A percentile compares a stretch with the other conserved stretches of the same genome.
phyloP scores from a whole-genome alignment of 176 grass and related monocot species.

The Oryza brachyantha region DNA sequence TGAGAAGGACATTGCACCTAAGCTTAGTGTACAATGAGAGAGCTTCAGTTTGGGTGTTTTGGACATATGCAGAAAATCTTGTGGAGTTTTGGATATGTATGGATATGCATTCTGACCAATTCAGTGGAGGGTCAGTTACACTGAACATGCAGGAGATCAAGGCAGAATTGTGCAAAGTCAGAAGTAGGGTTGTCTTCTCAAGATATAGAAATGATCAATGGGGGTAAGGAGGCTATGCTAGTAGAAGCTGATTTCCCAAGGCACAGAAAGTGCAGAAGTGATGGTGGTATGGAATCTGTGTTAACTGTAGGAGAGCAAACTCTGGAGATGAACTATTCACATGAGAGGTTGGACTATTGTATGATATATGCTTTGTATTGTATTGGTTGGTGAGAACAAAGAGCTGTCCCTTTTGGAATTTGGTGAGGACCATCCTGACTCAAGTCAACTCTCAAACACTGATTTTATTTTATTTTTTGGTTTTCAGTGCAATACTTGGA shows the following conservation, averaged over 20 bases:
- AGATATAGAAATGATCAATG: background rate
- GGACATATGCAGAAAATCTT: background rate
- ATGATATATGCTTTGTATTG: background rate
- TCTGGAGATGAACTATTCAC: background rate
- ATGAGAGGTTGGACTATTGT: background rate
- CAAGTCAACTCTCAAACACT: background rate
- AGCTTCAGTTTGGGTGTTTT: background rate
- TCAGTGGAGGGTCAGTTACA: background rate
- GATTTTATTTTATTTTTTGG: too few relatives aligned
- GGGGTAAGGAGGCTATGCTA: background rate
- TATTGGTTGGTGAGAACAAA: background rate
- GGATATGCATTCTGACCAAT: background rate
- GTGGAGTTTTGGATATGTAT: background rate
- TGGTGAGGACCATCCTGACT: background rate
- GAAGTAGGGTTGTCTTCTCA: background rate
- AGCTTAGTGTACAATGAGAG: background rate
- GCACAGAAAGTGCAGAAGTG: background rate
- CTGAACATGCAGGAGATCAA: background rate
- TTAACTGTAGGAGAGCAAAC: background rate
- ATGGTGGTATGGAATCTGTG: background rate
- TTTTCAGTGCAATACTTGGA: background rate
- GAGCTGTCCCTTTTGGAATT: background rate
- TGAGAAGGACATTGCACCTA: background rate
- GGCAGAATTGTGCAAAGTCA: background rate
- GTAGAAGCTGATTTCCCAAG: background rate